Evolutionary conservation across 1,284 basidiomycete species (phyloP).

Genomic region (Tremellales sp.): DNA sequence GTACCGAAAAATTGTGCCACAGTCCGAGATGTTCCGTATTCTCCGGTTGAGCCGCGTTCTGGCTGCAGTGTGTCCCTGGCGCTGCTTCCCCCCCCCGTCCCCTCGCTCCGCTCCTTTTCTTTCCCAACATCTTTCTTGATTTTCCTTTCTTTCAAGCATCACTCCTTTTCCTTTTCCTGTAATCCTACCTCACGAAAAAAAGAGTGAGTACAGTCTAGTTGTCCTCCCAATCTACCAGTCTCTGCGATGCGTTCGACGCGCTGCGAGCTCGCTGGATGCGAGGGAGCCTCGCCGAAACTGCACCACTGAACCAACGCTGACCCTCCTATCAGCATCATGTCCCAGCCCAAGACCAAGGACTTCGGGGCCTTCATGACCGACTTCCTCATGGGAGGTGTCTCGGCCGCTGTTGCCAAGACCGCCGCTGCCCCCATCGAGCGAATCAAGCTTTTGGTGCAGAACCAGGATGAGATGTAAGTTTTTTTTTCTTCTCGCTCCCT

Average conservation of each 20-base stretch:
- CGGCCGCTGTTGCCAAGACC: slow-evolving; percentile 86
- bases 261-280: too few species aligned
- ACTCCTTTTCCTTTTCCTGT: slow-evolving; percentile 7
- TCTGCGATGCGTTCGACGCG: not conserved
- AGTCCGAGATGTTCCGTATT: too few species aligned
- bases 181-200: not conserved
- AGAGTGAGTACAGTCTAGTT: not conserved
- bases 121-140: slow-evolving; percentile 6
- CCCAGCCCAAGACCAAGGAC: slow-evolving; percentile 48
- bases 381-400: slow-evolving; percentile 51
- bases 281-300: too few species aligned
- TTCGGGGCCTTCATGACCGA: slow-evolving; percentile 48
- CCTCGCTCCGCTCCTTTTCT: not conserved
- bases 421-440: slow-evolving; percentile 98
- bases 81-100: not conserved
- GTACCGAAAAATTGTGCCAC: too few species aligned
- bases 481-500: not conserved
- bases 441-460: slow-evolving; percentile 95
- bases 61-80: too few species aligned
- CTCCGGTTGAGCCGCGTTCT: too few species aligned
- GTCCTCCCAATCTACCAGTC: too few species aligned
- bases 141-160: slow-evolving; percentile 5
- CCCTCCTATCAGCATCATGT: slow-evolving; percentile 27
- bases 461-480: slow-evolving; percentile 62
- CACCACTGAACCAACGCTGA: too few species aligned